Evolutionary conservation across 257 asterid species (phyloP).

Genomic region (Phtheirospermum japonicum): DNA sequence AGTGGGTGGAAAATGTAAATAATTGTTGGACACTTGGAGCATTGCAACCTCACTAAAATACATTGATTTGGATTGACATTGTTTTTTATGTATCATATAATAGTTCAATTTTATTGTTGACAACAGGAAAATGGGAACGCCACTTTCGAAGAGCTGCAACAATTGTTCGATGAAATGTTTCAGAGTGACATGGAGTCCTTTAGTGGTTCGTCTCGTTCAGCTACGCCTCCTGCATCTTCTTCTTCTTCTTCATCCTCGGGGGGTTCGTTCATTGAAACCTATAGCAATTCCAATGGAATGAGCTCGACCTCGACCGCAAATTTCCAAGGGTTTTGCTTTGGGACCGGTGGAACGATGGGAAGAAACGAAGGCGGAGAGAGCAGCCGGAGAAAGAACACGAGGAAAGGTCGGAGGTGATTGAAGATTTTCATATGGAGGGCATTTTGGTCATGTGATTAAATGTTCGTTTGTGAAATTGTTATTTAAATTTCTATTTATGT

Average conservation of each 20-base stretch:
- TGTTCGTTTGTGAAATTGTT: not conserved
- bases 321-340: conserved; percentile 52
- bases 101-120: too few species aligned
- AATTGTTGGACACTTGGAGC: too few species aligned
- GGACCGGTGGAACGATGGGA: conserved; percentile 37
- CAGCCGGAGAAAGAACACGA: conserved; percentile 35
- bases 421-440: not conserved
- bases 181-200: conserved; percentile 44
- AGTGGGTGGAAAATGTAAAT: not conserved
- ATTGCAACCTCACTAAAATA: too few species aligned
- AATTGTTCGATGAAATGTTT: conserved; percentile 58
- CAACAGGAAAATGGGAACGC: conserved; percentile 60
- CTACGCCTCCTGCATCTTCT: conserved; percentile 37
- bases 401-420: conserved; percentile 34
- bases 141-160: conserved; percentile 67
- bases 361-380: conserved; percentile 34
- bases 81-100: too few species aligned
- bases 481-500: not conserved
- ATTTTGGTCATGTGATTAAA: not conserved
- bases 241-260: conserved; percentile 34
- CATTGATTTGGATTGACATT: too few species aligned
- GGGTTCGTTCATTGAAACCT: conserved; percentile 23
- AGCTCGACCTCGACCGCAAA: conserved; percentile 29
- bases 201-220: conserved; percentile 37
- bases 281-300: conserved; percentile 32